Conservation (phyloP, 2,329 filamentous ascomycete species). For the Fusarium sp. region DNA sequence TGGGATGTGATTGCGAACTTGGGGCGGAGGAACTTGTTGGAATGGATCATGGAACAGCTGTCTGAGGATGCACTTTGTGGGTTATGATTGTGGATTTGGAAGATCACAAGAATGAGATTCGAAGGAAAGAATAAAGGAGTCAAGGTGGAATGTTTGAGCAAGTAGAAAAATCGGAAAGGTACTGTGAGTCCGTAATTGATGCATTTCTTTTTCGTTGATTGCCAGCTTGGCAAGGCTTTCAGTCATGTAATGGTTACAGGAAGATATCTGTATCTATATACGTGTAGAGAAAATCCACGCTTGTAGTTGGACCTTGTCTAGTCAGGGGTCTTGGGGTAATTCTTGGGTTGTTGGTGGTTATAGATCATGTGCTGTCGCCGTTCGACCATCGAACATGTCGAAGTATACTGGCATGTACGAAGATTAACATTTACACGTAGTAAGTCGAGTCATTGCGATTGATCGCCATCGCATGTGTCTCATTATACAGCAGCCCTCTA, state of each 20-base stretch:
- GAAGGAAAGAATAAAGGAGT: not conserved
- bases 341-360: no score
- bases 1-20: conserved; percentile 72
- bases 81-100: not conserved
- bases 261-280: no score
- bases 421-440: no score
- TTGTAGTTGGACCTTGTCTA: no score
- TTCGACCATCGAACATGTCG: no score
- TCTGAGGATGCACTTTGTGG: conserved; percentile 1
- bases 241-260: no score
- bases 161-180: not conserved
- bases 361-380: no score
- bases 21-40: not conserved
- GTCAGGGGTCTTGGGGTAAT: no score
- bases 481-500: conserved; percentile 24
- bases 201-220: conserved; percentile 41
- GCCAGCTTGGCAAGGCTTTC: conserved; percentile 25
- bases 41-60: conserved; percentile 33
- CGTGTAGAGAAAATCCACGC: no score
- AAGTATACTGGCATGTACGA: no score
- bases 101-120: not conserved
- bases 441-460: not conserved
- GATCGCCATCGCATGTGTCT: not conserved
- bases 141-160: not conserved
- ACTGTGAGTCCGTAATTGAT: not conserved